Evolutionary conservation across 2,329 filamentous ascomycete genomes (phyloP), one percentile per base, ranked within the genome.

Genomic region (Alternaria brassicae): DNA sequence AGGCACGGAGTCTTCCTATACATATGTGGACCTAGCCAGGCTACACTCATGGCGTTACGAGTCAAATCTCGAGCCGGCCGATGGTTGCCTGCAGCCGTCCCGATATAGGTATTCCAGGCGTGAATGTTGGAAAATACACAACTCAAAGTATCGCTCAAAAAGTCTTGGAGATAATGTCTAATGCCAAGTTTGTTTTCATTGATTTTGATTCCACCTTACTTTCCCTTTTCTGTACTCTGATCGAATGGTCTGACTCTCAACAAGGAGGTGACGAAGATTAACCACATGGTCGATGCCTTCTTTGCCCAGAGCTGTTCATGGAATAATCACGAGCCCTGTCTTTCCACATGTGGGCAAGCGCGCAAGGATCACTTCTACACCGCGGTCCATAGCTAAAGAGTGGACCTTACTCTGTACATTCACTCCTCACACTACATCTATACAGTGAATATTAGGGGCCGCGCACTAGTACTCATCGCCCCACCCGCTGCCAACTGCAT

Each of bases 71-170:
- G 28, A 21, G 13, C n/a, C 37, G 17, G 34, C 30, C 6, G 50
- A 41, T 13, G 23, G 50, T 23, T 59, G 59, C 51, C 47, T 59
- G 23, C 44, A 37, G 50, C 34, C 36, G 48, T 9, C 45, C 50
- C 42, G 25, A 6, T 54, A 39, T 17, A 25, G 30, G 37, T 44
- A 36, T n/a, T 8, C 39, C 27, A 32, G 25, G 40, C 30, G 9
- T 21, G 34, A 12, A 9, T 28, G 25, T 19, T 4, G 37, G 36
- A 30, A 30, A 53, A 27, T 19, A 47, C 27, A 8, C 48, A 23
- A 4, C 17, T 44, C 7, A 1, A 45, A 12, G 13, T 21, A n/a
- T 34, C 27, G 34, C 32, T 34, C 21, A 47, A 23, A 23, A 21
- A 21, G 4, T 8, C 25, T n/a, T 17, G 12, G 4, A 34, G 3